Base-by-base conservation (phyloP, 2,329 filamentous ascomycete species). In the Arthrinium phaeospermum region DNA sequence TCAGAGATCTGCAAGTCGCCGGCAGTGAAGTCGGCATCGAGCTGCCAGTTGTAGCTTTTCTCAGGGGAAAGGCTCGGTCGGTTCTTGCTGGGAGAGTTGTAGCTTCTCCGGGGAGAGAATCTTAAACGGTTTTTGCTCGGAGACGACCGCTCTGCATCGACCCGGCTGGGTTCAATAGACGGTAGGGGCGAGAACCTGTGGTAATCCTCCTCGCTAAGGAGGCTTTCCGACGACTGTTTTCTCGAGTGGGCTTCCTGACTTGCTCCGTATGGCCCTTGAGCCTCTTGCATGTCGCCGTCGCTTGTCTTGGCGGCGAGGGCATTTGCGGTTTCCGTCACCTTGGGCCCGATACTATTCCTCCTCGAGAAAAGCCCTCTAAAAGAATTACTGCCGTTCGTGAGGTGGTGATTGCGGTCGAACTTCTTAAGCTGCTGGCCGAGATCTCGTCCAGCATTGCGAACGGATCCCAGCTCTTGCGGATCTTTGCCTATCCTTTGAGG, bases 1-100 rank as follows among this genome's bases (percentile, higher is more conserved):
- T 87, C 83, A 0, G 89, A 90, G 46, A 88, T 77, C 72, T 90
- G 87, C 51, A 90, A 73, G 72, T 90, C 88, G 57, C 85, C 84
- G 14, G 85, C 88, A 0, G 89, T 90, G 74, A 91, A 90, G 71
- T 91, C 89, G 6, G 86, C 85, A 46, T 90, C 88, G 8, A 89
- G 79, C 71, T 90, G 82, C 88, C 88, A 91, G 10, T 84, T 86
- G 72, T 85, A 88, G 75, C 85, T 87, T 78, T 87, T 89, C 70
- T 86, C 85, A 0, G 88, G 87, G 0, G 86, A 87, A 7, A 71
- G 70, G 10, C 69, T 57, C 24, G 68, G 45, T 37, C 46, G 68
- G 30, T 27, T 27, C 34, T 47, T 68, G 19, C 41, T 46, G 19
- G 67, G 67, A 68, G 67, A 34, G 10, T 84, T 86, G 72, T 85